phyloP scores from a whole-genome alignment of 2,329 filamentous ascomycete species.

The Rhinocladiella similis region DNA sequence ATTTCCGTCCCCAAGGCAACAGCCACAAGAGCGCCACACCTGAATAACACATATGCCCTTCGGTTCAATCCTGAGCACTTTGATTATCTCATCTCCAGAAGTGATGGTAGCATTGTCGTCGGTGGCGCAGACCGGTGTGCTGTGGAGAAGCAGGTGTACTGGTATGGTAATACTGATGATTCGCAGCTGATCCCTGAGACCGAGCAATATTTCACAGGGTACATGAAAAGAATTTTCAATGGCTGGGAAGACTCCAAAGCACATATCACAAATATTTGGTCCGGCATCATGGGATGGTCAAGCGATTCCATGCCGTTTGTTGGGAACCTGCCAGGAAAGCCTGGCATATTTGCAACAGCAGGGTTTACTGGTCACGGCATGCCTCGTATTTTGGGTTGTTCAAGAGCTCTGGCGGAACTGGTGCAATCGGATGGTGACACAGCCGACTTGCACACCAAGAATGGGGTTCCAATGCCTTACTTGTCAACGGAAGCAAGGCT shows the following conservation, averaged over 20 bases:
- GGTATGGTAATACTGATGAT: constrained; percentile 53
- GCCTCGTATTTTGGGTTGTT: constrained; percentile 59
- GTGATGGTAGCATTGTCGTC: constrained; percentile 57
- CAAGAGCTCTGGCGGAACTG: constrained; percentile 26
- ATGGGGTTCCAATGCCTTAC: background rate
- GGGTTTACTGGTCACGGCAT: constrained; percentile 69
- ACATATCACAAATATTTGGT: constrained; percentile 37
- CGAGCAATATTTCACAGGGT: constrained; percentile 40
- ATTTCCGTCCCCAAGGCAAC: constrained; percentile 45
- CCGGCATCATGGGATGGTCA: constrained; percentile 55
- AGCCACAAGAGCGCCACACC: constrained; percentile 28
- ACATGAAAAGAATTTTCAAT: constrained; percentile 39
- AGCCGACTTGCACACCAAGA: background rate
- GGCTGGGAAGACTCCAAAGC: constrained; percentile 43
- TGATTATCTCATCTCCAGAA: constrained; percentile 67
- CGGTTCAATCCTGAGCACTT: constrained; percentile 60
- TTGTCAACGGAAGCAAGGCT: background rate
- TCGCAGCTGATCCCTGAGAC: constrained; percentile 34
- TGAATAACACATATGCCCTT: constrained; percentile 59
- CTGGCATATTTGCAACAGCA: constrained; percentile 56
- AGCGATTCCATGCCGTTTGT: constrained; percentile 54
- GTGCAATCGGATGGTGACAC: background rate
- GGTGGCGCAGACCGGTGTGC: constrained; percentile 60
- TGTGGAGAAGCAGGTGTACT: constrained; percentile 30
- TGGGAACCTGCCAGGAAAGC: constrained; percentile 47